Evolutionary conservation across 148 eudicot genomes (phyloP).

Genomic region (Arctostaphylos glauca): DNA sequence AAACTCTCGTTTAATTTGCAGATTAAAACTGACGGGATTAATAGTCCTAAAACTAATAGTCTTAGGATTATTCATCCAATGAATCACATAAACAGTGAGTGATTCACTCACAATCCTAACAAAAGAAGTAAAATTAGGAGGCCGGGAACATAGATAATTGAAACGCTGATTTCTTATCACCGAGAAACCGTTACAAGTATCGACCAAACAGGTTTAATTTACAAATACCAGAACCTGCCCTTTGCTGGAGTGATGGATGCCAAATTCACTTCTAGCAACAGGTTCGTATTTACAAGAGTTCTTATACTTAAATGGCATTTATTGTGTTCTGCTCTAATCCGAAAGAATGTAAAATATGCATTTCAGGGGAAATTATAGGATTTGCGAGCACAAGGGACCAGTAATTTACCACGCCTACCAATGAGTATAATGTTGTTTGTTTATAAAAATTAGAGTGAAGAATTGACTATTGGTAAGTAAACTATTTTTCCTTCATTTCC

Average conservation of each 20-base stretch:
- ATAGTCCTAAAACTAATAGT: no score
- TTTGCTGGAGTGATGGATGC: not conserved
- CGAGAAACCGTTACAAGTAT: not conserved
- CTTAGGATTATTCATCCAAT: no score
- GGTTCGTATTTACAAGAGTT: no score
- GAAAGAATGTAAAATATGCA: no score
- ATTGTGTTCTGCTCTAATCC: no score
- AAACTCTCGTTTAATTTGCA: no score
- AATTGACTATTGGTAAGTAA: not conserved
- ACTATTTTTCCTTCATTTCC: not conserved
- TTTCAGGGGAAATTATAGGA: no score
- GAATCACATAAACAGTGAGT: not conserved
- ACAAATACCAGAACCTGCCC: constrained; percentile 7
- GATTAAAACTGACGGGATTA: no score
- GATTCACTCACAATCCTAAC: not conserved
- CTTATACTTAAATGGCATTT: no score
- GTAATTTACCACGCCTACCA: no score
- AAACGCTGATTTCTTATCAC: not conserved
- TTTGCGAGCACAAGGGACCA: no score
- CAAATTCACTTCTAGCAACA: no score
- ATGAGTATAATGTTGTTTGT: not conserved
- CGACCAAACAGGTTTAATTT: constrained; percentile 1
- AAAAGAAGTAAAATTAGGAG: not conserved
- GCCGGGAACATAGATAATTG: not conserved
- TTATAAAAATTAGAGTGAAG: not conserved